Evolutionary conservation across 163 green algal species (phyloP).

Genomic region (Scenedesmus sp.): DNA sequence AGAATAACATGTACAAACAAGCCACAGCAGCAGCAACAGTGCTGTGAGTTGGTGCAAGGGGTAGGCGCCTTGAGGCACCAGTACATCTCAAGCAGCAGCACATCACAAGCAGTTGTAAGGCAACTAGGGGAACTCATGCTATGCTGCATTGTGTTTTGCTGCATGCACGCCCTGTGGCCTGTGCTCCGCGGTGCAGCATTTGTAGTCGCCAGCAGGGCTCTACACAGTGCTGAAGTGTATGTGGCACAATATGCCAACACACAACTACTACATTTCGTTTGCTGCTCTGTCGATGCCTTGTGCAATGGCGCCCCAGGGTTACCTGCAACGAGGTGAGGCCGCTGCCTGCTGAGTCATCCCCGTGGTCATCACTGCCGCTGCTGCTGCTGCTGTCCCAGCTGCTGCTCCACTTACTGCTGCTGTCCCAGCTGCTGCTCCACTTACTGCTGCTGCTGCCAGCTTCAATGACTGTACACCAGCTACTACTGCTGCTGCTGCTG

Average conservation of each 20-base stretch:
- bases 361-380: constrained; percentile 20
- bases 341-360: constrained; percentile 23
- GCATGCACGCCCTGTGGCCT: too few species aligned
- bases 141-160: too few species aligned
- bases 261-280: too few species aligned
- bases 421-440: background rate
- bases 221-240: too few species aligned
- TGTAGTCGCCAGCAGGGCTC: too few species aligned
- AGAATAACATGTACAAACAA: background rate
- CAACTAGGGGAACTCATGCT: too few species aligned
- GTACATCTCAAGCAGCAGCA: too few species aligned
- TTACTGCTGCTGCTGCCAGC: background rate
- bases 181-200: too few species aligned
- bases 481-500: constrained; percentile 39
- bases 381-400: constrained; percentile 24
- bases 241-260: too few species aligned
- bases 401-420: background rate
- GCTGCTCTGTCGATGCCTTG: too few species aligned
- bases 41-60: background rate
- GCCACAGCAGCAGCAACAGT: background rate
- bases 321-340: constrained; percentile 40
- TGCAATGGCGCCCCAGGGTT: background rate
- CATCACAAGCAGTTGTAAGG: too few species aligned
- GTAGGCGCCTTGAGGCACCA: too few species aligned
- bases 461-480: constrained; percentile 23